phyloP scores from a whole-genome alignment of 2,329 filamentous ascomycete genomes.

The Verruconis gallopava region DNA sequence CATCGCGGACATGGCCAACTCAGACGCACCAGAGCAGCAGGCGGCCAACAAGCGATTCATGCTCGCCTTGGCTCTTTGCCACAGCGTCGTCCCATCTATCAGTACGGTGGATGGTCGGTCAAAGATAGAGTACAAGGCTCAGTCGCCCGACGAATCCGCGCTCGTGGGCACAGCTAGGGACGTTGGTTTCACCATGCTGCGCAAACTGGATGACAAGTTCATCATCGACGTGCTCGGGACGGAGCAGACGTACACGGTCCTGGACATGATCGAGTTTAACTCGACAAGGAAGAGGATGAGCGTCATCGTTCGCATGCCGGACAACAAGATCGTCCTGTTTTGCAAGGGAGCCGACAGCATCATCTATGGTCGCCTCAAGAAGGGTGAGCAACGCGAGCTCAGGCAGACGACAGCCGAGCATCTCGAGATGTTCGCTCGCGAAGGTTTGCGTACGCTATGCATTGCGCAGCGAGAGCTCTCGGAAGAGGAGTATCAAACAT shows the following conservation, averaged over 20 bases:
- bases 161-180: conserved; percentile 89
- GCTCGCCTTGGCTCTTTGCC: conserved; percentile 87
- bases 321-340: conserved; percentile 77
- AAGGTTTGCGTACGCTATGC: conserved; percentile 88
- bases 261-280: conserved; percentile 96
- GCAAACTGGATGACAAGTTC: conserved; percentile 66
- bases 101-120: conserved; percentile 72
- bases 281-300: conserved; percentile 96
- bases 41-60: conserved; percentile 79
- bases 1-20: conserved; percentile 67
- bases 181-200: conserved; percentile 86
- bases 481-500: conserved; percentile 71
- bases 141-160: conserved; percentile 92
- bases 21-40: conserved; percentile 63
- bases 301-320: conserved; percentile 87
- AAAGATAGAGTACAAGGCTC: conserved; percentile 87
- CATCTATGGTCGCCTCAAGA: conserved; percentile 82
- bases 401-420: conserved; percentile 79
- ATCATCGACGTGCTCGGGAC: conserved; percentile 77
- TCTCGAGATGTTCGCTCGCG: conserved; percentile 89
- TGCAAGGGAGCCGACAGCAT: conserved; percentile 97
- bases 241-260: conserved; percentile 70
- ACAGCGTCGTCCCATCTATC: conserved; percentile 87
- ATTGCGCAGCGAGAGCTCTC: conserved; percentile 71
- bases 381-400: conserved; percentile 74